Percentiles rank a stretch among this genome's conserved stretches.
phyloP scores from a whole-genome alignment of 352 stramenopile species.

The Pythium diclinum region DNA sequence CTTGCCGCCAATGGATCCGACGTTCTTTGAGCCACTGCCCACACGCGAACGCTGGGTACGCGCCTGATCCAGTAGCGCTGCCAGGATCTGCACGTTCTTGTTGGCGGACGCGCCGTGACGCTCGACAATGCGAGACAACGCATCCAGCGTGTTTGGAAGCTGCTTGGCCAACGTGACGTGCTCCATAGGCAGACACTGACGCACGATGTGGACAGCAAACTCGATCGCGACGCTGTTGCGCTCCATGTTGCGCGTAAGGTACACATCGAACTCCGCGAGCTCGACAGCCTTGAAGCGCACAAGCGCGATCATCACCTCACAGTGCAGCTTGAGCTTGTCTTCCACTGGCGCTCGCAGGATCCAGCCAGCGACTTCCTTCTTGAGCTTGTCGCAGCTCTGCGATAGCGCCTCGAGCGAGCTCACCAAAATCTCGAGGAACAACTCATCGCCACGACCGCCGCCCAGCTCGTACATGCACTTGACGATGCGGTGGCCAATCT shows the following conservation, averaged over 20 bases:
- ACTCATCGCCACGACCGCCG: conserved; percentile 84
- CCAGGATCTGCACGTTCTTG: conserved; percentile 86
- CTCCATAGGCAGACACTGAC: conserved; percentile 90
- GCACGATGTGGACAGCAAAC: conserved; percentile 95
- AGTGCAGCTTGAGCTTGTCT: conserved; percentile 94
- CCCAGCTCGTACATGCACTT: conserved; percentile 96
- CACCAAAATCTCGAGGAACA: conserved; percentile 94
- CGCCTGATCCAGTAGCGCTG: conserved; percentile 74
- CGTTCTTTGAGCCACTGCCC: conserved; percentile 35
- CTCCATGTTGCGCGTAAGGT: conserved; percentile 94
- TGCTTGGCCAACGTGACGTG: conserved; percentile 89
- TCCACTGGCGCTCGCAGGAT: conserved; percentile 93
- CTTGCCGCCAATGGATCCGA: conserved; percentile 56
- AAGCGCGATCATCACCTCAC: conserved; percentile 94
- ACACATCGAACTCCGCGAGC: conserved; percentile 92
- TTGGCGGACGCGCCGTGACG: conserved; percentile 71
- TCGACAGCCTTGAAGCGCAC: conserved; percentile 94
- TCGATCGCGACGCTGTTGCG: conserved; percentile 94
- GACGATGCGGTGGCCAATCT: conserved; percentile 96
- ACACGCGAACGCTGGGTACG: conserved; percentile 44
- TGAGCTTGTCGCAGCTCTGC: conserved; percentile 90
- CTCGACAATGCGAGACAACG: conserved; percentile 84
- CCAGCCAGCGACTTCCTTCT: conserved; percentile 93
- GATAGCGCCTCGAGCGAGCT: conserved; percentile 93
- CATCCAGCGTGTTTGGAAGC: conserved; percentile 92